Evolutionary conservation across 495 filamentous ascomycete species (phyloP), one percentile per base, ranked within the genome.

Genomic region (Neurospora sp.): DNA sequence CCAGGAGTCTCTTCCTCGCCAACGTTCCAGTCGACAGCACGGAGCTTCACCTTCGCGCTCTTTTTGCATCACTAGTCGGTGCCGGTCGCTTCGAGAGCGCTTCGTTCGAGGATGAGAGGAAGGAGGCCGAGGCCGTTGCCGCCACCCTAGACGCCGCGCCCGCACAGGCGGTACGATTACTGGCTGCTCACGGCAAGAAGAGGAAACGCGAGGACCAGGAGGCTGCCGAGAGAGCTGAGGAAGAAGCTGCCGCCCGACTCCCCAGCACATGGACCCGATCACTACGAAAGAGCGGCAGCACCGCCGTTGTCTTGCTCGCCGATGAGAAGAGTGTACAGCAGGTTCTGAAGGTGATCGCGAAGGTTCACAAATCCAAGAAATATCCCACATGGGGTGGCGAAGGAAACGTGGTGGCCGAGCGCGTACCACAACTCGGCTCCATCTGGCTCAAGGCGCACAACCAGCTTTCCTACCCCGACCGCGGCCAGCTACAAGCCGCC

Each of bases 21-120:
- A 98, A 99, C 79, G 78, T 95, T 7, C 96, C 96, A 41, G 84
- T 94, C 75, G 95, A 98, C 81, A 89, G 92, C 71, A 97, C 92
- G 42, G 89, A 92, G 69, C 76, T 82, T 1, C 93, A 96, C 76
- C 82, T 98, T 20, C 90, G 93, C 44, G 84, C 87, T 71, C 82
- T 99, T 0, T 93, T 97, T 75, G 82, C 87, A 0, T 83, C 84
- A 0, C 85, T 93, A 53, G 85, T 96, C 37, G 90, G 92, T 40
- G 88, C 89, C 6, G 92, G 91, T 37, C 87, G 90, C 59, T 89
- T 99, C 44, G 93, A 96, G 81, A 84, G 82, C 68, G 90, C 93
- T 4, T 82, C 88, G 1, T 97, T 98, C 77, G 91, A 92, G 72
- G 82, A 83, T 40, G 84, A 84, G 45, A 80, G 81, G 69, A 83